A percentile compares a stretch with the other conserved stretches of the same genome.
phyloP scores from a whole-genome alignment of 2,329 filamentous ascomycete species.

The Cercospora zeina region DNA sequence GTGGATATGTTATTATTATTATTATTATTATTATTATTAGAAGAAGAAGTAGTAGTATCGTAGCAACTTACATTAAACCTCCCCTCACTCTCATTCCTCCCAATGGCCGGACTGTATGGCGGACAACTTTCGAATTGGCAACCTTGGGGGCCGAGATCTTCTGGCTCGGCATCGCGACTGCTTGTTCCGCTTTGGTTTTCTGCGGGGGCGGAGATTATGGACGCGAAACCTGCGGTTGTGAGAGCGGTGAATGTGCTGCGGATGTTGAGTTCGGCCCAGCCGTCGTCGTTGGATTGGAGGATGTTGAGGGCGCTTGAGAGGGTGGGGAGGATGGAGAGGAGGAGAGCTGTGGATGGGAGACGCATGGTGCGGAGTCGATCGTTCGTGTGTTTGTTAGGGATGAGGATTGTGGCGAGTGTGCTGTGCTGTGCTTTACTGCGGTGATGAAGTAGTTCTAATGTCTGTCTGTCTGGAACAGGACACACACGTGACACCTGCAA shows the following conservation, averaged over 20 bases:
- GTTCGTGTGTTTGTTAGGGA: no score
- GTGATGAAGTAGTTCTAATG: no score
- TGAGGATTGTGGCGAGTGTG: no score
- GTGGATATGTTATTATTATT: no score
- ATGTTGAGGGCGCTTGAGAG: slow-evolving; percentile 48
- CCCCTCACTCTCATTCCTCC: slow-evolving; percentile 57
- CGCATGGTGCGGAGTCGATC: no score
- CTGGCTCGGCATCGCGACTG: slow-evolving; percentile 26
- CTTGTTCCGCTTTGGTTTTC: slow-evolving; percentile 65
- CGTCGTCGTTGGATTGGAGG: slow-evolving; percentile 69
- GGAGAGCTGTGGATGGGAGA: background rate
- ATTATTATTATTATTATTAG: no score
- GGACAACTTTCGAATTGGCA: slow-evolving; percentile 66
- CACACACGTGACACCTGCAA: no score
- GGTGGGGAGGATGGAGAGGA: background rate
- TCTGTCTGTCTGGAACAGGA: no score
- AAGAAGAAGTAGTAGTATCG: no score
- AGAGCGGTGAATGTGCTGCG: slow-evolving; percentile 61
- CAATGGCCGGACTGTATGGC: slow-evolving; percentile 56
- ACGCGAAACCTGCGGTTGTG: slow-evolving; percentile 57
- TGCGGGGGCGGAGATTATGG: slow-evolving; percentile 66
- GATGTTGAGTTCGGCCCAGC: slow-evolving; percentile 70
- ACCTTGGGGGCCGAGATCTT: slow-evolving; percentile 24
- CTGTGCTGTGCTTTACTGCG: no score
- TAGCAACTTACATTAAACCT: slow-evolving; percentile 52